Evolutionary conservation across 2,329 filamentous ascomycete genomes (phyloP), one percentile per base, ranked within the genome.

Genomic region (Scorias spongiosa): DNA sequence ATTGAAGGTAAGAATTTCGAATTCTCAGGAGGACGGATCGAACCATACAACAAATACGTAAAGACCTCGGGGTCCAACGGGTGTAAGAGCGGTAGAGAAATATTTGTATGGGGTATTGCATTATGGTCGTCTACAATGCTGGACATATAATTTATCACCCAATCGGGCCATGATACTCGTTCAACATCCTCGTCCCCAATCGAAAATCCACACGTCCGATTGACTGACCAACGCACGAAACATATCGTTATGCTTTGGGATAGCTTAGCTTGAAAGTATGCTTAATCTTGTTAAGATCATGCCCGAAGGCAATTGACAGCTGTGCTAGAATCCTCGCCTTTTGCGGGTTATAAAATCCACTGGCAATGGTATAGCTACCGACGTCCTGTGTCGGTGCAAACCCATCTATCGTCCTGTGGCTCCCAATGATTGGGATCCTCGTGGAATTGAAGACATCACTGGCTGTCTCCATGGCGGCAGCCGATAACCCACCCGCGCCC

Each of bases 321-420:
- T 65, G 63, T 48, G 76, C 56, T 56, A 75, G 56, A 17, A 77
- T 66, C 37, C 72, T 65, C 28, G 70, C 66, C 57, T 76, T 75
- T 50, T 71, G 67, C 2, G 74, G 73, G 50, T 75, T 75, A 38
- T 75, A 63, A 46, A 70, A 73, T 0, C 72, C 72, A 40, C 66
- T 67, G 1, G 68, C 67, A 39, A 69, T 66, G 1, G 56, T 50
- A 37, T 58, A 62, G 14, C 55, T 55, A 2, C 46, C 49, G 2
- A 43, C 46, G 11, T 48, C 48, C 44, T 50, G 42, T 14, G 42
- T 39, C 12, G 67, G 66, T n/a, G 74, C 71, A 47, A 69, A 72
- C 0, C 74, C 74, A 42, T 70, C 70, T 46, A 66, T 63, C n/a
- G 67, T 66, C 30, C 74, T 56, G 39, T 69, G 68, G 44, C 69